phyloP scores from a whole-genome alignment of 2,329 filamentous ascomycete genomes.

The Mycogone perniciosa region DNA sequence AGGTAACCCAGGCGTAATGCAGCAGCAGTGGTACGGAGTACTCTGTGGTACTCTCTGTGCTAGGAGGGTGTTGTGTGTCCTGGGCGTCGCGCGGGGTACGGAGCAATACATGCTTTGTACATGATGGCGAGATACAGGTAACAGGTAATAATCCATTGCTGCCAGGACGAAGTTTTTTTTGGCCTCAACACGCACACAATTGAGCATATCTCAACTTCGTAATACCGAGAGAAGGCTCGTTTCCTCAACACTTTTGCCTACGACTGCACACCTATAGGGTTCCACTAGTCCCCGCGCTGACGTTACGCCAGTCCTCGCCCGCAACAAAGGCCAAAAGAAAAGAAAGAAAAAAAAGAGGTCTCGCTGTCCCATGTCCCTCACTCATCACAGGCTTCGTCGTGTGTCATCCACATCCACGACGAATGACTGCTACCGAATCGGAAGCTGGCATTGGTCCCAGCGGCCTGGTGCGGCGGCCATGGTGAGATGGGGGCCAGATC shows the following conservation, averaged over 20 bases:
- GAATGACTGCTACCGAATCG: slow-evolving; percentile 2
- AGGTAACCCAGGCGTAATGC: not conserved
- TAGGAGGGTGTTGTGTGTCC: too few species aligned
- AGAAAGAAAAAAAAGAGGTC: not conserved
- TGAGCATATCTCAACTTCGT: too few species aligned
- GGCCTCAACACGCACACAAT: too few species aligned
- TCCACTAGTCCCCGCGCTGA: slow-evolving; percentile 3
- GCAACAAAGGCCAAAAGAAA: not conserved
- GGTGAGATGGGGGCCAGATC: not conserved
- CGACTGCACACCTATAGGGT: slow-evolving; percentile 2
- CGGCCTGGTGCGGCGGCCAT: not conserved
- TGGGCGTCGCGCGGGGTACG: too few species aligned
- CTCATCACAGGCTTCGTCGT: not conserved
- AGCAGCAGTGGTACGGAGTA: not conserved
- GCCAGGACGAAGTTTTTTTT: too few species aligned
- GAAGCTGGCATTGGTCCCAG: slow-evolving; percentile 6
- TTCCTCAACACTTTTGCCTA: too few species aligned
- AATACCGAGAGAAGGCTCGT: too few species aligned
- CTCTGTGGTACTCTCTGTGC: too few species aligned
- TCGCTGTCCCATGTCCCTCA: not conserved
- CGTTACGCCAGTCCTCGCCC: slow-evolving; percentile 1
- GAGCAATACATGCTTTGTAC: too few species aligned
- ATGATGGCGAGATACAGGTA: too few species aligned
- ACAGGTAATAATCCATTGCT: too few species aligned
- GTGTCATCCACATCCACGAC: not conserved